Evolutionary conservation across 129 eudicot genomes (phyloP).

Genomic region (Gnaphalium uliginosum): DNA sequence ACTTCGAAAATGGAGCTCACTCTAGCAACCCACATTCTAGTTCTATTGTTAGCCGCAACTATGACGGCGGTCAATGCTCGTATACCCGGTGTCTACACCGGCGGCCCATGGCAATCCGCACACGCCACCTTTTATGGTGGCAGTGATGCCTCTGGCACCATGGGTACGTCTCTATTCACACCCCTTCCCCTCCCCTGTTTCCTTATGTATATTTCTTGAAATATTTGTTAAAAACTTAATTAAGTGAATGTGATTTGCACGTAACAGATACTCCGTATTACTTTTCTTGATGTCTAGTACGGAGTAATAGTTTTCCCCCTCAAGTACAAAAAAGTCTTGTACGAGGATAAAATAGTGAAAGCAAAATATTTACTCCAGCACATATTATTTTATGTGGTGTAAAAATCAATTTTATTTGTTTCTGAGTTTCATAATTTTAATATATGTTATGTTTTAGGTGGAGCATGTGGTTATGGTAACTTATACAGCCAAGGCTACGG

Average conservation of each 20-base stretch:
- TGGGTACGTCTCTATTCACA: conserved; percentile 34
- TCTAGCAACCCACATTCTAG: background rate
- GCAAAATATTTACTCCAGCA: background rate
- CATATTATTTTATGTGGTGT: background rate
- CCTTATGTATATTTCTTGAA: background rate
- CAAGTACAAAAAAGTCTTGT: background rate
- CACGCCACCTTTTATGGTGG: conserved; percentile 63
- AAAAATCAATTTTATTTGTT: background rate
- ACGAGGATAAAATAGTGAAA: background rate
- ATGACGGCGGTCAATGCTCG: conserved; percentile 26
- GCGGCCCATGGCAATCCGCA: conserved; percentile 45
- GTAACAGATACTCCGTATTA: background rate
- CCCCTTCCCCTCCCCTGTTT: background rate
- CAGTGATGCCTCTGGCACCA: conserved; percentile 55
- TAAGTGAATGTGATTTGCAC: background rate
- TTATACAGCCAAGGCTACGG: conserved; percentile 71
- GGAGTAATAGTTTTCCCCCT: background rate
- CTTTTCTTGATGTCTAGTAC: background rate
- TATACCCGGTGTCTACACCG: conserved; percentile 42
- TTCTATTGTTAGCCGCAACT: conserved; percentile 9
- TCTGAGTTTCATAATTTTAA: background rate
- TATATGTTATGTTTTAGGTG: conserved; percentile 32
- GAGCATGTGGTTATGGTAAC: conserved; percentile 71
- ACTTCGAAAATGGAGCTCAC: conserved; percentile 20
- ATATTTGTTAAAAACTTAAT: background rate